These are phyloP conservation scores for Phytophthora aleatoria DNA, from an alignment of 352 stramenopile species.

Conservation along the genomic window DNA sequence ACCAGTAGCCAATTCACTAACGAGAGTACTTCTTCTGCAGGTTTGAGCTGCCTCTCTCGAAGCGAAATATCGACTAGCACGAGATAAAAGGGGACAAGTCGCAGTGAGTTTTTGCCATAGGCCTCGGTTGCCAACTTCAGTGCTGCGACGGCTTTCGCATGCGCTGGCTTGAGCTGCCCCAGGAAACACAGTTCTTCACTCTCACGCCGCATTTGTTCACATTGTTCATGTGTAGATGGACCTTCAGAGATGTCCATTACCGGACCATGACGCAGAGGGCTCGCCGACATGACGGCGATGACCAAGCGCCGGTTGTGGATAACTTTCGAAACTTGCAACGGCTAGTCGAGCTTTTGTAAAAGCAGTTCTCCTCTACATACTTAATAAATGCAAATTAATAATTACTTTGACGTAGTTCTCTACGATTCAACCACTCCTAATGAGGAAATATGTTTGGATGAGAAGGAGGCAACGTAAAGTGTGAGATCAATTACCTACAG, in stretches of 20 bases:
- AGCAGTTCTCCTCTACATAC: too few species aligned
- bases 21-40: constrained; percentile 67
- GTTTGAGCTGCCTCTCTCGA: constrained; percentile 61
- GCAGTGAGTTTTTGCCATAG: constrained; percentile 59
- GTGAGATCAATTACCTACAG: too few species aligned
- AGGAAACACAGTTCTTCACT: constrained; percentile 65
- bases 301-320: constrained; percentile 7
- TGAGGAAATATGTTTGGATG: too few species aligned
- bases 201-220: constrained; percentile 59
- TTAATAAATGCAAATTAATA: too few species aligned
- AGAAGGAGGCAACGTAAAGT: too few species aligned
- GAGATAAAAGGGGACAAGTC: constrained; percentile 70
- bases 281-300: constrained; percentile 7
- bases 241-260: constrained; percentile 7
- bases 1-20: constrained; percentile 79
- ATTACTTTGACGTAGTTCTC: too few species aligned
- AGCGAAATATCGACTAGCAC: constrained; percentile 68
- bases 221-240: constrained; percentile 28
- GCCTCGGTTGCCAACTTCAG: constrained; percentile 52
- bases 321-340: constrained; percentile 12
- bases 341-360: too few species aligned
- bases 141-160: constrained; percentile 46
- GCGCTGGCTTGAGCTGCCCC: constrained; percentile 47
- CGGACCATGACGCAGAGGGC: constrained; percentile 25
- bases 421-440: too few species aligned